phyloP scores from a whole-genome alignment of 495 filamentous ascomycete species.

The Podospora pseudocomata region DNA sequence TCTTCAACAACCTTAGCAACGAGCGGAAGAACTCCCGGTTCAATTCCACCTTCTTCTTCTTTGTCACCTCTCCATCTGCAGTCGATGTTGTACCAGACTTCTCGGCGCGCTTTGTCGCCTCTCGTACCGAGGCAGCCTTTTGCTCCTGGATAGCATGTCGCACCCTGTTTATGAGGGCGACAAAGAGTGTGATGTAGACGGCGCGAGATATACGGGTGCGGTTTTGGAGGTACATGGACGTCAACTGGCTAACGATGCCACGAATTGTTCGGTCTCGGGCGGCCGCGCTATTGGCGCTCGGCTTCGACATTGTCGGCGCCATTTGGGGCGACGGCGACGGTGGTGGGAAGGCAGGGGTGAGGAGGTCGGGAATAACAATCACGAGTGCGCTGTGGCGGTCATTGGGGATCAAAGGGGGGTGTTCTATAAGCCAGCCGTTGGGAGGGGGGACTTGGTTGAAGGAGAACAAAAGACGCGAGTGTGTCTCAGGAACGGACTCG shows the following conservation, averaged over 20 bases:
- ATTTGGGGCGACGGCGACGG: conserved; percentile 11
- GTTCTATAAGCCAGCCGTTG: neutral
- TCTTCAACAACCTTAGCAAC: conserved; percentile 71
- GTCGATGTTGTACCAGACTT: conserved; percentile 53
- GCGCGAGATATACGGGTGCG: conserved; percentile 86
- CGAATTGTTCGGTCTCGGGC: conserved; percentile 68
- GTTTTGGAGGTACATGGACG: conserved; percentile 73
- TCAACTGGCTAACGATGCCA: conserved; percentile 67
- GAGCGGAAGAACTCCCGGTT: conserved; percentile 94
- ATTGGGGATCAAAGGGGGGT: conserved; percentile 16
- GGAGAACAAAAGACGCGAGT: neutral
- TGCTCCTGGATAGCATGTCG: conserved; percentile 90
- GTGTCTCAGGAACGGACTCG: neutral
- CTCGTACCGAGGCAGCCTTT: conserved; percentile 75
- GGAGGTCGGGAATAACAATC: conserved; percentile 4
- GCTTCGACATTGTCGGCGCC: conserved; percentile 83
- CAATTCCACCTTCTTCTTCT: conserved; percentile 81
- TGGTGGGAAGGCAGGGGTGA: neutral
- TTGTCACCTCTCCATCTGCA: conserved; percentile 33
- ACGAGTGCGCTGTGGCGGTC: conserved; percentile 16
- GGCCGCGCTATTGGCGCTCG: conserved; percentile 22
- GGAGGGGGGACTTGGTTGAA: neutral
- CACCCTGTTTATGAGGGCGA: conserved; percentile 83
- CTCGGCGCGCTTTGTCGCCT: conserved; percentile 58
- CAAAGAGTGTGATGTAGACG: conserved; percentile 86